Conservation (phyloP, 1,139 yeast species). For the Kazachstania sp. region DNA sequence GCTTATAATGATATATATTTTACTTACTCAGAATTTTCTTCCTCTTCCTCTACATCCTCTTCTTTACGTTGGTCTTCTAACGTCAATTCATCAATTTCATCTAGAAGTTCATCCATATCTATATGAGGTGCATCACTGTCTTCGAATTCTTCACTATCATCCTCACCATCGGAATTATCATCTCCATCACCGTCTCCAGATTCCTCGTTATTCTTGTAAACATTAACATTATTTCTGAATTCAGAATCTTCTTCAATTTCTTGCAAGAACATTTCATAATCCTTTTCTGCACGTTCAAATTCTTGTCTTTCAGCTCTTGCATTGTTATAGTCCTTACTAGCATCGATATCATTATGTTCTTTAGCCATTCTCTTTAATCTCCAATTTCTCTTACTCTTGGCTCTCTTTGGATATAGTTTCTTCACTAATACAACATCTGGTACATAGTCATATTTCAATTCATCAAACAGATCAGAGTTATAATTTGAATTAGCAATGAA, state of each 20-base stretch:
- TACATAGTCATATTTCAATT: slow-evolving; percentile 42
- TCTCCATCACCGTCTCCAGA: slow-evolving; percentile 38
- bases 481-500: slow-evolving; percentile 75
- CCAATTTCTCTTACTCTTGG: slow-evolving; percentile 77
- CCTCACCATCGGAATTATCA: slow-evolving; percentile 45
- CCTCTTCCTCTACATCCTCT: background rate
- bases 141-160: slow-evolving; percentile 16
- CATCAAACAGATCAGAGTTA: slow-evolving; percentile 79
- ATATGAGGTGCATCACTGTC: slow-evolving; percentile 47
- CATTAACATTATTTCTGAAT: slow-evolving; percentile 79
- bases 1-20: background rate
- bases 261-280: slow-evolving; percentile 90
- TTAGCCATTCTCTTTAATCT: slow-evolving; percentile 96
- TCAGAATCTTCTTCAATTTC: slow-evolving; percentile 96
- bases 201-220: slow-evolving; percentile 55
- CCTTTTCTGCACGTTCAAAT: slow-evolving; percentile 85
- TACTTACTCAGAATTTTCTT: background rate
- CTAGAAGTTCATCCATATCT: slow-evolving; percentile 73
- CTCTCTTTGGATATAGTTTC: slow-evolving; percentile 68
- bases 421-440: slow-evolving; percentile 90
- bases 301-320: slow-evolving; percentile 80
- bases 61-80: slow-evolving; percentile 38
- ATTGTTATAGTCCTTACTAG: slow-evolving; percentile 47
- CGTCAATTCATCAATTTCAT: slow-evolving; percentile 87
- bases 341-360: slow-evolving; percentile 82